phyloP scores from a whole-genome alignment of 495 filamentous ascomycete genomes.

The Podospora pseudopauciseta region DNA sequence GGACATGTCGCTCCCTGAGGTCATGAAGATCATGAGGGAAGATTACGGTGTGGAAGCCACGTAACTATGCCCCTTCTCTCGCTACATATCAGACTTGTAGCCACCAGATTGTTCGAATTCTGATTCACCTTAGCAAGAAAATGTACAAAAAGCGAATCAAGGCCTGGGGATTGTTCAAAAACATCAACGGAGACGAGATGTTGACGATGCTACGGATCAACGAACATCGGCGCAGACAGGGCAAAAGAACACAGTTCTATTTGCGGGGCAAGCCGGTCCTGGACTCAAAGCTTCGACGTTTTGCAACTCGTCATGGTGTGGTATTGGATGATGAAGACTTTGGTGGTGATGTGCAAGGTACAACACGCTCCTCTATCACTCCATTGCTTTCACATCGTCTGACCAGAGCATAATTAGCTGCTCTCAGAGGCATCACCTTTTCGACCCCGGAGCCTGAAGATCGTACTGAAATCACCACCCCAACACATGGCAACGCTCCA shows the following conservation, averaged over 20 bases:
- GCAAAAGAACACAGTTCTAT: slow-evolving; percentile 23
- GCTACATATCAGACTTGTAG: not conserved
- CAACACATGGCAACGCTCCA: not conserved
- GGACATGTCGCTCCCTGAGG: slow-evolving; percentile 17
- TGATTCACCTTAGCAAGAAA: slow-evolving; percentile 16
- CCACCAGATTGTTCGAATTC: not conserved
- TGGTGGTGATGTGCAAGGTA: not conserved
- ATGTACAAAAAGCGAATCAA: slow-evolving; percentile 32
- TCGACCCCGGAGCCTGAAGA: not conserved
- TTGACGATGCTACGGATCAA: slow-evolving; percentile 25
- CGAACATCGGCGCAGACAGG: slow-evolving; percentile 16
- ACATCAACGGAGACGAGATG: slow-evolving; percentile 24
- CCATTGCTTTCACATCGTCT: not conserved
- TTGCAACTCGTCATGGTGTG: slow-evolving; percentile 13
- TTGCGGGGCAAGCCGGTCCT: slow-evolving; percentile 14
- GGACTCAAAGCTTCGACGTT: slow-evolving; percentile 21
- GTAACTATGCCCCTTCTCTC: slow-evolving; percentile 14
- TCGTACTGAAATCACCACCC: not conserved
- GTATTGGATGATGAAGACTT: not conserved
- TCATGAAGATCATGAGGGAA: slow-evolving; percentile 24
- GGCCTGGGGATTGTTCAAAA: slow-evolving; percentile 29
- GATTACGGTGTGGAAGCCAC: slow-evolving; percentile 22
- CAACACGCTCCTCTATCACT: not conserved
- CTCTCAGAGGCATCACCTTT: not conserved
- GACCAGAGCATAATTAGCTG: not conserved